These are phyloP conservation scores for Boletus sp. DNA, from an alignment of 768 basidiomycete genomes.

Conservation along the genomic window DNA sequence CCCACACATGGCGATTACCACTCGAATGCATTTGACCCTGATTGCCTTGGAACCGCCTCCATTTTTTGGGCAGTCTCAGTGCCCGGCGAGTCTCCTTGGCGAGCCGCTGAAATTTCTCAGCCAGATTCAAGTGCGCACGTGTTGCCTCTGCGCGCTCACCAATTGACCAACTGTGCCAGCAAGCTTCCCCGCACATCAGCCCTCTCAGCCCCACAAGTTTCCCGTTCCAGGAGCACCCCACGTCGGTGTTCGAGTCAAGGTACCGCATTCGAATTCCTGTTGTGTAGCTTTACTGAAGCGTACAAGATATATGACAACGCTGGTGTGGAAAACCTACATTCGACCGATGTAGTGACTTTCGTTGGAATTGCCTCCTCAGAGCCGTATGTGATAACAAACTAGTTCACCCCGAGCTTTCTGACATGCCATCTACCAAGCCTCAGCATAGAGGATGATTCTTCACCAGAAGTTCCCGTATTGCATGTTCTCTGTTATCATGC, in stretches of 20 bases:
- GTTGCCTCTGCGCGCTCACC: not conserved
- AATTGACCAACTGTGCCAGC: slow-evolving; percentile 13
- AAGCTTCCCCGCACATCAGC: slow-evolving; percentile 25
- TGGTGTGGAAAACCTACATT: slow-evolving; percentile 46
- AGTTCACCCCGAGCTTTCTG: not conserved
- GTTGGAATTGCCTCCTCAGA: slow-evolving; percentile 73
- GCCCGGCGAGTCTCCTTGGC: slow-evolving; percentile 68
- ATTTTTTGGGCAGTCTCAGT: slow-evolving; percentile 74
- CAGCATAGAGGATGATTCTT: slow-evolving; percentile 37
- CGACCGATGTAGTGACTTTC: slow-evolving; percentile 65
- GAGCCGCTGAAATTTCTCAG: slow-evolving; percentile 32
- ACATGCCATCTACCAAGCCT: slow-evolving; percentile 32
- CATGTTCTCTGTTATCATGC: slow-evolving; percentile 57
- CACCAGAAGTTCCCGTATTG: slow-evolving; percentile 54
- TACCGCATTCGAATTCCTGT: slow-evolving; percentile 19
- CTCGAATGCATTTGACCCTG: slow-evolving; percentile 37
- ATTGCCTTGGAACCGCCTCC: slow-evolving; percentile 57
- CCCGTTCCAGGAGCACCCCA: slow-evolving; percentile 54
- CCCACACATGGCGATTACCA: slow-evolving; percentile 27
- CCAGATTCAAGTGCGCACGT: slow-evolving; percentile 18
- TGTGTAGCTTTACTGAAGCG: slow-evolving; percentile 1
- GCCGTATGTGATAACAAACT: slow-evolving; percentile 45
- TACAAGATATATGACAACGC: slow-evolving; percentile 57
- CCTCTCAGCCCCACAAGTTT: slow-evolving; percentile 56
- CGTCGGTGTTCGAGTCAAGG: slow-evolving; percentile 75